These are phyloP conservation scores for Scleroderma citrinum DNA, from an alignment of 768 basidiomycete species.

Conservation along the genomic window DNA sequence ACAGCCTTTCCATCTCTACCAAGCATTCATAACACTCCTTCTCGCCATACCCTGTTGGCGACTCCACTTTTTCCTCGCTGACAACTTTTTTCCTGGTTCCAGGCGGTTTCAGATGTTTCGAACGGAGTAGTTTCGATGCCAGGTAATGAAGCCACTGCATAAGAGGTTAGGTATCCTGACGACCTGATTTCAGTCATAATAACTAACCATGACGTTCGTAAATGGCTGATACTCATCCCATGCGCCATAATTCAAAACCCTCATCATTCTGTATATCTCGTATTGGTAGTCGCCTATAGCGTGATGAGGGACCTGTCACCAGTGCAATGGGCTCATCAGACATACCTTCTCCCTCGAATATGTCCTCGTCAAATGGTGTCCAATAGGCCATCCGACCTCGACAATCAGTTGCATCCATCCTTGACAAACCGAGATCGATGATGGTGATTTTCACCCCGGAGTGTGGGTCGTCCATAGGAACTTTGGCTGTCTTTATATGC, in stretches of 20 bases:
- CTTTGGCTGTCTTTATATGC: conserved; percentile 32
- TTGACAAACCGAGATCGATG: conserved; percentile 91
- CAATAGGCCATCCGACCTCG: conserved; percentile 49
- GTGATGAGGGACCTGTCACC: conserved; percentile 8
- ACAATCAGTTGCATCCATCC: conserved; percentile 61
- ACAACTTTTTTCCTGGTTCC: conserved; percentile 32
- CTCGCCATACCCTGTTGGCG: conserved; percentile 46
- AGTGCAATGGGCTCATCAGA: not conserved
- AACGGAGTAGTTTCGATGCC: conserved; percentile 59
- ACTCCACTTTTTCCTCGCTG: conserved; percentile 8
- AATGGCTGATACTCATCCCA: conserved; percentile 80
- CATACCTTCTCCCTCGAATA: conserved; percentile 87
- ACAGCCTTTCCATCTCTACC: conserved; percentile 55
- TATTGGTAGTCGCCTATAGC: conserved; percentile 82
- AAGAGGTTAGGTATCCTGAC: conserved; percentile 5
- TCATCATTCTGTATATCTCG: conserved; percentile 91
- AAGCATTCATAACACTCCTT: conserved; percentile 66
- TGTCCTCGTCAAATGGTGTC: conserved; percentile 81
- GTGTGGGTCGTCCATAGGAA: conserved; percentile 57
- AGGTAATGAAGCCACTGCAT: conserved; percentile 88
- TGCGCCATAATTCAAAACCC: conserved; percentile 43
- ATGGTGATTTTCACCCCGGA: conserved; percentile 77
- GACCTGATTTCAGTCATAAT: not conserved
- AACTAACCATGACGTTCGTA: conserved; percentile 84
- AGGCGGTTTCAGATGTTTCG: conserved; percentile 62